These are phyloP conservation scores for Dipodascus geniculatus DNA, from an alignment of 805 yeast genomes.

Conservation along the genomic window DNA sequence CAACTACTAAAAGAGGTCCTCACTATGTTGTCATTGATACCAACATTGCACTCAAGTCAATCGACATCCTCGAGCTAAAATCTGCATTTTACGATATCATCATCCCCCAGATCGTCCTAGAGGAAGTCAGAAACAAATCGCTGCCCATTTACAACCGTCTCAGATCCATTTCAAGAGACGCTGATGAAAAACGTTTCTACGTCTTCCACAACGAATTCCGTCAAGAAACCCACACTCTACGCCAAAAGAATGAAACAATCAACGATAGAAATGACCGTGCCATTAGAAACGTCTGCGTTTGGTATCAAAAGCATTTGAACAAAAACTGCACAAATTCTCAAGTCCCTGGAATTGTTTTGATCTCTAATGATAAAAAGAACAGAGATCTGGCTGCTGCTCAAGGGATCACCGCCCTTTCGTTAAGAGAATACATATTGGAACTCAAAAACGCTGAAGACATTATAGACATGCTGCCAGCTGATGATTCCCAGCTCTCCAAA, in stretches of 20 bases:
- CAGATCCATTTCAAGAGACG: slow-evolving; percentile 57
- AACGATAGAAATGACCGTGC: slow-evolving; percentile 91
- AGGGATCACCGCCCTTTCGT: slow-evolving; percentile 42
- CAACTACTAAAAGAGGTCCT: slow-evolving; percentile 36
- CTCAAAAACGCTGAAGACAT: slow-evolving; percentile 66
- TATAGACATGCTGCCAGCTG: slow-evolving; percentile 62
- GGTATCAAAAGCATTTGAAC: slow-evolving; percentile 59
- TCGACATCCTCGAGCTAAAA: slow-evolving; percentile 74
- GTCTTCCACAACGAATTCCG: slow-evolving; percentile 91
- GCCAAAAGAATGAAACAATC: slow-evolving; percentile 56
- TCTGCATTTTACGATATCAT: slow-evolving; percentile 78
- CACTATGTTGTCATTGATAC: slow-evolving; percentile 85
- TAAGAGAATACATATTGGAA: slow-evolving; percentile 58
- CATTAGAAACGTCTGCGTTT: slow-evolving; percentile 60
- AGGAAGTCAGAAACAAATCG: slow-evolving; percentile 81
- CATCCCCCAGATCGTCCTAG: slow-evolving; percentile 89
- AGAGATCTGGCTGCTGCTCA: slow-evolving; percentile 42
- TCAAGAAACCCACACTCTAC: slow-evolving; percentile 51
- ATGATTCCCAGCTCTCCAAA: slow-evolving; percentile 18
- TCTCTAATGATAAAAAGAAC: slow-evolving; percentile 73
- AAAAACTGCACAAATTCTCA: slow-evolving; percentile 14
- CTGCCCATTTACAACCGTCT: slow-evolving; percentile 80
- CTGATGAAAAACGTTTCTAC: slow-evolving; percentile 67
- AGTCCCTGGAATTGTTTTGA: slow-evolving; percentile 23
- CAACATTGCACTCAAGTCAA: slow-evolving; percentile 75